Evolutionary conservation across 768 basidiomycete genomes (phyloP).

Genomic region (Suillus variegatus): DNA sequence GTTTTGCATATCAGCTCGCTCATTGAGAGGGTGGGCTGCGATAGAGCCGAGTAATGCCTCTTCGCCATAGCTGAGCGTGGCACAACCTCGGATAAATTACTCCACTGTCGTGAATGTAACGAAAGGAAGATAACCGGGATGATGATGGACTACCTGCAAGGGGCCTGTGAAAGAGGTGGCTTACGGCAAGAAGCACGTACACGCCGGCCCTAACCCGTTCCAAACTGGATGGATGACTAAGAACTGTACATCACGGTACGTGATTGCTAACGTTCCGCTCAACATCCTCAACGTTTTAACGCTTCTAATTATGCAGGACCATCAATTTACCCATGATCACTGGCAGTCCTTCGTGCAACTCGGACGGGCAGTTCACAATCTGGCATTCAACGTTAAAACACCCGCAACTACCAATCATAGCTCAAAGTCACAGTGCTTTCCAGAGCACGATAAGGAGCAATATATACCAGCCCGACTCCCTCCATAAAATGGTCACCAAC

Average conservation of each 20-base stretch:
- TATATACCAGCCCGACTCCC: neutral
- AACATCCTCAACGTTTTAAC: neutral
- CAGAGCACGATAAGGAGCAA: conserved; percentile 1
- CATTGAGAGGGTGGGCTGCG: conserved; percentile 68
- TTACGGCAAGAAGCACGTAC: conserved; percentile 2
- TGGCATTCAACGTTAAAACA: conserved; percentile 10
- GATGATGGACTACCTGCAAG: neutral
- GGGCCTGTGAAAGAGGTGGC: neutral
- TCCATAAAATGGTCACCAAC: neutral
- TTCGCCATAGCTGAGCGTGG: conserved; percentile 21
- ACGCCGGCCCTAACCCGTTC: conserved; percentile 28
- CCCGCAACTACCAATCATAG: conserved; percentile 7
- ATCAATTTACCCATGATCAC: neutral
- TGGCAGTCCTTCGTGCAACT: neutral
- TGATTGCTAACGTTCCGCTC: neutral
- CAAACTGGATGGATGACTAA: neutral
- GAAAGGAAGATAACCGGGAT: neutral
- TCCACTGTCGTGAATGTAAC: neutral
- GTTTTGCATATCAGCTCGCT: conserved; percentile 80
- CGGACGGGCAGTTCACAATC: neutral
- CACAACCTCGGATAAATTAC: conserved; percentile 14
- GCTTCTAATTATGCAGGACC: neutral
- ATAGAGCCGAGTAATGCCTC: conserved; percentile 60
- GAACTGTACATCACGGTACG: neutral
- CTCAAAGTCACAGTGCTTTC: neutral